Conservation (phyloP, 352 stramenopile species). For the Blastocystis sp. region DNA sequence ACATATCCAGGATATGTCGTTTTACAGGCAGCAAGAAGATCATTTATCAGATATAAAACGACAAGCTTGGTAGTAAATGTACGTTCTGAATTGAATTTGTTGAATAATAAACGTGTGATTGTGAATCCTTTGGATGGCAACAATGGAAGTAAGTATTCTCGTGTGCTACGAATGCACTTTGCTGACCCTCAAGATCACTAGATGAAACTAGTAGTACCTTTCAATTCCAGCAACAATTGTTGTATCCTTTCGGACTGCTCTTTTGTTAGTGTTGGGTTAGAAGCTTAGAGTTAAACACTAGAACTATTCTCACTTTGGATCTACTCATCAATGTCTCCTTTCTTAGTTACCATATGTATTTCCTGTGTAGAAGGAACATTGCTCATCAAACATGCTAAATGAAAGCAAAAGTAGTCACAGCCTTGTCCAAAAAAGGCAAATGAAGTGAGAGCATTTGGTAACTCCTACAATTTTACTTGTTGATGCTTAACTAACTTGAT, state of each 20-base stretch:
- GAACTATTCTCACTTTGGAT: not conserved
- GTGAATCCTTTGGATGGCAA: constrained; percentile 30
- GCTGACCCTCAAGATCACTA: not conserved
- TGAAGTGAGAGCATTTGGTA: not conserved
- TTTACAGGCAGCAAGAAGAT: constrained; percentile 1
- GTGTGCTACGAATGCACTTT: constrained; percentile 22
- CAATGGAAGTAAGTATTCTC: constrained; percentile 2
- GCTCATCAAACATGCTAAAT: constrained; percentile 15
- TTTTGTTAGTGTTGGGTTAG: constrained; percentile 6
- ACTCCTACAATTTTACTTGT: not conserved
- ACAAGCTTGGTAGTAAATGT: constrained; percentile 39
- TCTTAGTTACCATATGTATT: constrained; percentile 43
- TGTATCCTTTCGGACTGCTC: not conserved
- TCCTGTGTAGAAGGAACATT: not conserved
- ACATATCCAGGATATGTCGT: constrained; percentile 4
- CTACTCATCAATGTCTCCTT: not conserved
- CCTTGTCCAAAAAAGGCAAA: constrained; percentile 36
- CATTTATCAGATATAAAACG: constrained; percentile 30
- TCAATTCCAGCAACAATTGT: not conserved
- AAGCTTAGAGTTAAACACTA: not conserved
- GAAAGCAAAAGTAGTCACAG: constrained; percentile 54
- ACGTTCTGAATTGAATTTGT: constrained; percentile 10
- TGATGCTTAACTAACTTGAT: not conserved
- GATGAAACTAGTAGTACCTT: not conserved
- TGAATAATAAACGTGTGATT: constrained; percentile 14